A percentile compares a stretch with the other conserved stretches of the same genome.
phyloP scores from a whole-genome alignment of 179 eudicot species.

The Amaranthus tricolor region DNA sequence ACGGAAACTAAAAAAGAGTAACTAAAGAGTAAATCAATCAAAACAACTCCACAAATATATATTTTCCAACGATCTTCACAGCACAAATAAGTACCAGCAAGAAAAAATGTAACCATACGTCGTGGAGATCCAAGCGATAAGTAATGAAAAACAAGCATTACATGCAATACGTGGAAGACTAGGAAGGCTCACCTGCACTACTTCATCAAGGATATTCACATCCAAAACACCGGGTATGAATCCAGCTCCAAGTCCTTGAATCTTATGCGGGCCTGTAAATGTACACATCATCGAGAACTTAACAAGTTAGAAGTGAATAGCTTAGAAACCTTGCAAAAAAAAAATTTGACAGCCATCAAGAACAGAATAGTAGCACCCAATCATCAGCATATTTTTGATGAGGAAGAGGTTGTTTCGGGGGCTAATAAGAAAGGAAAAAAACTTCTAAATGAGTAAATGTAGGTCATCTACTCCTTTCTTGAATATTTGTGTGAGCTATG shows the following conservation, averaged over 20 bases:
- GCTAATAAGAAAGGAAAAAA: too few relatives aligned
- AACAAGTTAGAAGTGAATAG: slow-evolving; percentile 1
- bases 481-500: background rate
- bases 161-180: background rate
- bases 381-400: background rate
- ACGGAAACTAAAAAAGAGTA: background rate
- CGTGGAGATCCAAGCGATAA: background rate
- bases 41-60: too few relatives aligned
- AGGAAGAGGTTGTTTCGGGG: background rate
- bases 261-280: slow-evolving; percentile 57
- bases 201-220: slow-evolving; percentile 41
- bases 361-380: background rate
- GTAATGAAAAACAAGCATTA: background rate
- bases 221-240: slow-evolving; percentile 65
- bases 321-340: background rate
- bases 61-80: too few relatives aligned
- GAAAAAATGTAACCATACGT: too few relatives aligned
- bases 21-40: background rate
- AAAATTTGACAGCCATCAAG: background rate
- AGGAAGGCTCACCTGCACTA: slow-evolving; percentile 43
- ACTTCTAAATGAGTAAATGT: background rate
- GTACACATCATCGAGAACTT: background rate
- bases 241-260: slow-evolving; percentile 74
- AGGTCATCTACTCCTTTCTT: background rate
- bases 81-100: too few relatives aligned